Evolutionary conservation across 2,329 filamentous ascomycete species (phyloP).

Genomic region (Aplosporella prunicola): DNA sequence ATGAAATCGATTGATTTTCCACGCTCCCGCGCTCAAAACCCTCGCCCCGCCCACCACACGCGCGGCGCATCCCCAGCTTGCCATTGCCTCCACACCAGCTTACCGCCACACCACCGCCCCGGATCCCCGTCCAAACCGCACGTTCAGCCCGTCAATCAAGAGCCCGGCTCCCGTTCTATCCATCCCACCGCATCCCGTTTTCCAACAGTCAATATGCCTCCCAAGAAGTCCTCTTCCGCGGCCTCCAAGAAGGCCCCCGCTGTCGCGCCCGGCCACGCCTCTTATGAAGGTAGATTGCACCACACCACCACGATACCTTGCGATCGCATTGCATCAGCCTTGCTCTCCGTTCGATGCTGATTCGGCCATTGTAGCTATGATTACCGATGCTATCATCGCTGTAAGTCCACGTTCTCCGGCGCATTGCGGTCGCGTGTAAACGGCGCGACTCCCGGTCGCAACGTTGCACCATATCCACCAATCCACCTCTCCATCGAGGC

Average conservation of each 20-base stretch:
- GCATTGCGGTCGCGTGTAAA: slow-evolving; percentile 34
- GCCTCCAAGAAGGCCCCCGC: slow-evolving; percentile 49
- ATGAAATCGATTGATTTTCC: slow-evolving; percentile 9
- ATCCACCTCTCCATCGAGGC: slow-evolving; percentile 14
- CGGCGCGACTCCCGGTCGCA: slow-evolving; percentile 24
- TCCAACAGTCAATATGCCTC: slow-evolving; percentile 47
- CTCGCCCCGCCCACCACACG: slow-evolving; percentile 7
- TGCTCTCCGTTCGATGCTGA: slow-evolving; percentile 49
- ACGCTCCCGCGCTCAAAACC: slow-evolving; percentile 6
- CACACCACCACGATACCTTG: slow-evolving; percentile 33
- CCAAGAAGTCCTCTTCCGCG: slow-evolving; percentile 51
- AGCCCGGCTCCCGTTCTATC: slow-evolving; percentile 22
- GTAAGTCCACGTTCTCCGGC: slow-evolving; percentile 50
- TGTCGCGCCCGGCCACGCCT: slow-evolving; percentile 47
- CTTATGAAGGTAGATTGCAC: slow-evolving; percentile 55
- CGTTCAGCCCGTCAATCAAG: slow-evolving; percentile 24
- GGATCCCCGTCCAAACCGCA: not conserved
- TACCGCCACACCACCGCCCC: not conserved
- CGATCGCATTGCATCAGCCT: slow-evolving; percentile 25
- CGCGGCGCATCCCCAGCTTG: slow-evolving; percentile 8
- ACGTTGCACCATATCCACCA: slow-evolving; percentile 22
- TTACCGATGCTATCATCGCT: slow-evolving; percentile 61
- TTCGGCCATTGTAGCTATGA: slow-evolving; percentile 52
- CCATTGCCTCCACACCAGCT: slow-evolving; percentile 4
- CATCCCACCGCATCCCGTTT: slow-evolving; percentile 11